phyloP scores from a whole-genome alignment of 2,329 filamentous ascomycete species.

The Penicillium brevicompactum region DNA sequence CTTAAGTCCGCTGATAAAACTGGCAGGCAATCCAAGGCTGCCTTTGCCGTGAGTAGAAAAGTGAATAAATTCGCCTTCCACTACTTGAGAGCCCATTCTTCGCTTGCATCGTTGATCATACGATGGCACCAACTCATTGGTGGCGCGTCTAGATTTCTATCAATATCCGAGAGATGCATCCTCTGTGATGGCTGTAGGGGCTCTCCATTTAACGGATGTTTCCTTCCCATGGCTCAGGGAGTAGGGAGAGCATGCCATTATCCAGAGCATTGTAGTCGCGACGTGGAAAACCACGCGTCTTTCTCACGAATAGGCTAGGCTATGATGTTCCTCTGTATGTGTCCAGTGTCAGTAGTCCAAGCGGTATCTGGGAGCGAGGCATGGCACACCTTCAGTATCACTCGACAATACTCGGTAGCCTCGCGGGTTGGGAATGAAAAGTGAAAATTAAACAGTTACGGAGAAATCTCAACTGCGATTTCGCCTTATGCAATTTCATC shows the following conservation, averaged over 20 bases:
- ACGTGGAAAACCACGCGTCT: conserved; percentile 11
- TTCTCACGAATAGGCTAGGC: conserved; percentile 1
- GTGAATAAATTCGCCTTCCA: not conserved
- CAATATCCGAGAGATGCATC: not conserved
- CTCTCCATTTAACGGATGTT: not conserved
- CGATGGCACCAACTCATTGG: not conserved
- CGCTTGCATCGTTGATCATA: not conserved
- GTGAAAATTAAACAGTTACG: not conserved
- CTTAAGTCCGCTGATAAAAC: not conserved
- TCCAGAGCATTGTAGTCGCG: conserved; percentile 4
- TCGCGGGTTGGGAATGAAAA: not conserved
- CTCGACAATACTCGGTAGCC: not conserved
- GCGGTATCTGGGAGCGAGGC: not conserved
- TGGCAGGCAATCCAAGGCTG: not conserved
- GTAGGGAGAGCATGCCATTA: not conserved
- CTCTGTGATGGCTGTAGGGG: not conserved
- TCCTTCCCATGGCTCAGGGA: not conserved
- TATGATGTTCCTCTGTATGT: conserved; percentile 4
- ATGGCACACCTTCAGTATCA: conserved; percentile 3
- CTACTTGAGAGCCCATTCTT: not conserved
- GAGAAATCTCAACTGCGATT: not conserved
- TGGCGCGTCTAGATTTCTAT: not conserved
- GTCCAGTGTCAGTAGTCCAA: conserved; percentile 4
- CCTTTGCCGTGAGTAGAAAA: not conserved
- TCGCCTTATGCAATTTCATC: not conserved